Percentiles rank a stretch among this genome's conserved stretches.
Evolutionary conservation across 805 yeast genomes (phyloP).

Genomic region (Isabelozyma pseudorhagii): DNA sequence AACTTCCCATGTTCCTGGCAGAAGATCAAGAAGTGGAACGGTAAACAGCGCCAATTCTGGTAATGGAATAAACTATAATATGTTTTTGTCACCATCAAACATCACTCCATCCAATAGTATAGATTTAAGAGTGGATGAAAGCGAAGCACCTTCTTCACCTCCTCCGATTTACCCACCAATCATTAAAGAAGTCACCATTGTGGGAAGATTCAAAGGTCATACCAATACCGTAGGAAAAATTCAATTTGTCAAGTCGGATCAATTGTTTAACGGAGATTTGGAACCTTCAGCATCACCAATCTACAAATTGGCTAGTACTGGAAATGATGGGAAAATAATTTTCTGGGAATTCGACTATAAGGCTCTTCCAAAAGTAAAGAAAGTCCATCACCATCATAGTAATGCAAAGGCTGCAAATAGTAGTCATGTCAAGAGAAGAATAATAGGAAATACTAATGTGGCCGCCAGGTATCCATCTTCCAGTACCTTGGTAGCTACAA

Average conservation of each 20-base stretch:
- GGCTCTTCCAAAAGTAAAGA: constrained; percentile 36
- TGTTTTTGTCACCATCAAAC: constrained; percentile 18
- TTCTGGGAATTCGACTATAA: constrained; percentile 44
- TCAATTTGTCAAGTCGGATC: constrained; percentile 21
- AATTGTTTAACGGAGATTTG: constrained; percentile 4
- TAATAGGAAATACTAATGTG: background rate
- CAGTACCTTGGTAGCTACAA: background rate
- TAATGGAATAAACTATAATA: constrained; percentile 5
- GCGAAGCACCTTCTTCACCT: background rate
- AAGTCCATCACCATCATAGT: constrained; percentile 1
- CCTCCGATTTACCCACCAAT: constrained; percentile 24
- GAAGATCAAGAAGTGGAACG: constrained; percentile 40
- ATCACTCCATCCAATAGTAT: constrained; percentile 20
- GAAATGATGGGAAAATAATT: constrained; percentile 37
- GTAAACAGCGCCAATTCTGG: constrained; percentile 23
- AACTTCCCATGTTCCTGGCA: background rate
- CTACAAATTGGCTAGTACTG: constrained; percentile 36
- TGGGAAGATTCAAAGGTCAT: constrained; percentile 38
- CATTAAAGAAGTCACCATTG: constrained; percentile 34
- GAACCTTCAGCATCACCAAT: constrained; percentile 11
- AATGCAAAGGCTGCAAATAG: background rate
- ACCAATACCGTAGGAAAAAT: constrained; percentile 31
- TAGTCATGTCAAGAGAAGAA: background rate
- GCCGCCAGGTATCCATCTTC: background rate
- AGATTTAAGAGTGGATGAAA: constrained; percentile 12